These are phyloP conservation scores for Galerina sulciceps DNA, from an alignment of 768 basidiomycete genomes.

Conservation along the genomic window DNA sequence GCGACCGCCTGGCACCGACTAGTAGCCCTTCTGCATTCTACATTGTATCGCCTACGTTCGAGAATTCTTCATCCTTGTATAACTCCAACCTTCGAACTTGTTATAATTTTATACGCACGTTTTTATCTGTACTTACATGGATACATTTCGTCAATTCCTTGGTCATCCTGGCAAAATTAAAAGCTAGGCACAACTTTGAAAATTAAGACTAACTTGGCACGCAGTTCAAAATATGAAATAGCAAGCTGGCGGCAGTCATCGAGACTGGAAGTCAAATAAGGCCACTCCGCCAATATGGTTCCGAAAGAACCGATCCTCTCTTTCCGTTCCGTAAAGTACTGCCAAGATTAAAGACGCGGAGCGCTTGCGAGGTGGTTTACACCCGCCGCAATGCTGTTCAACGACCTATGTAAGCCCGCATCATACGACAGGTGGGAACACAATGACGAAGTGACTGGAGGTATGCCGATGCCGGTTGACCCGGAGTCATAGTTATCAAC, in stretches of 20 bases:
- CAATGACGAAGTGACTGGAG: not conserved
- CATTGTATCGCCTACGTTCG: constrained; percentile 9
- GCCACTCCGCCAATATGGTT: too few species aligned
- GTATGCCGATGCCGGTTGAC: constrained; percentile 13
- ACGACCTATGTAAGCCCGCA: not conserved
- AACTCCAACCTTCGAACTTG: not conserved
- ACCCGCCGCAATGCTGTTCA: not conserved
- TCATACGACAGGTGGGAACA: not conserved
- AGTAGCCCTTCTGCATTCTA: not conserved
- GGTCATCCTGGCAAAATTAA: too few species aligned
- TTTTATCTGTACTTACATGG: constrained; percentile 2
- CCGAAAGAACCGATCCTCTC: too few species aligned
- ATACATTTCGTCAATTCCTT: not conserved
- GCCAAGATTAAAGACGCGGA: too few species aligned
- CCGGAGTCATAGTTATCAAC: constrained; percentile 11
- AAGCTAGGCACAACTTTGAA: too few species aligned
- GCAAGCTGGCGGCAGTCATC: too few species aligned
- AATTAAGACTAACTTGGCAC: too few species aligned
- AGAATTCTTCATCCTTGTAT: not conserved
- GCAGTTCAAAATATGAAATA: too few species aligned
- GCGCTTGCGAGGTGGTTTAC: too few species aligned
- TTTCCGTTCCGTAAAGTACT: too few species aligned
- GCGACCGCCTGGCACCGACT: constrained; percentile 10
- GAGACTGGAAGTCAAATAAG: too few species aligned
- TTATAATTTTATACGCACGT: not conserved